A percentile compares a stretch with the other conserved stretches of the same genome.
Conservation (phyloP, 2,329 filamentous ascomycete species). For the Mycosphaerella arachidis region DNA sequence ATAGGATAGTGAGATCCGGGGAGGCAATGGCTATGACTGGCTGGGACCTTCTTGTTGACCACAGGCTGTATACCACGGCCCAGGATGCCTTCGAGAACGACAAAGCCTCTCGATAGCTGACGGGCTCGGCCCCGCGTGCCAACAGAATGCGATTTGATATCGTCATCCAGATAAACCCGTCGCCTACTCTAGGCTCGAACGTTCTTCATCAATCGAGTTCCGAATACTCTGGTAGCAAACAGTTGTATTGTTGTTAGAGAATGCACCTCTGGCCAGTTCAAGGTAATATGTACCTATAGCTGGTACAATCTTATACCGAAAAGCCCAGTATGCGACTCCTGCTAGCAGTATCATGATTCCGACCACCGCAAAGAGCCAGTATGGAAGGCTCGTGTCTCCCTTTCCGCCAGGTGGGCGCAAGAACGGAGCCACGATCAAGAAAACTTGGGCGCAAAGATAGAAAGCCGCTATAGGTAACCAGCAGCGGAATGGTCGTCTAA, state of each 20-base stretch:
- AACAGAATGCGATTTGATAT: no score
- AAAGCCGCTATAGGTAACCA: slow-evolving; percentile 57
- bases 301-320: slow-evolving; percentile 7
- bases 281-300: slow-evolving; percentile 1
- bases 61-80: slow-evolving; percentile 13
- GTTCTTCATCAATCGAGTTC: not conserved
- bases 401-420: slow-evolving; percentile 39
- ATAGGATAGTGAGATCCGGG: not conserved
- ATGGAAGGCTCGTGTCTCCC: slow-evolving; percentile 41
- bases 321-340: slow-evolving; percentile 8
- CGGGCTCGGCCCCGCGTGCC: not conserved
- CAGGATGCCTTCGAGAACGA: slow-evolving; percentile 1
- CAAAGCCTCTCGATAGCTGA: slow-evolving; percentile 1
- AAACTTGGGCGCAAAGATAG: slow-evolving; percentile 36
- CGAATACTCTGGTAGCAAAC: slow-evolving; percentile 1
- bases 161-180: no score
- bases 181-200: not conserved
- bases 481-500: slow-evolving; percentile 60
- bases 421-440: slow-evolving; percentile 42
- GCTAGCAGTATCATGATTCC: slow-evolving; percentile 35
- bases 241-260: not conserved
- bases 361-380: slow-evolving; percentile 43
- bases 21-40: slow-evolving; percentile 9
- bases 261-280: not conserved
- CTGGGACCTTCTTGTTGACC: slow-evolving; percentile 1